Percentiles rank a stretch among this genome's conserved stretches.
These are phyloP conservation scores for Peronospora destructor DNA, from an alignment of 352 stramenopile species.

Conservation along the genomic window DNA sequence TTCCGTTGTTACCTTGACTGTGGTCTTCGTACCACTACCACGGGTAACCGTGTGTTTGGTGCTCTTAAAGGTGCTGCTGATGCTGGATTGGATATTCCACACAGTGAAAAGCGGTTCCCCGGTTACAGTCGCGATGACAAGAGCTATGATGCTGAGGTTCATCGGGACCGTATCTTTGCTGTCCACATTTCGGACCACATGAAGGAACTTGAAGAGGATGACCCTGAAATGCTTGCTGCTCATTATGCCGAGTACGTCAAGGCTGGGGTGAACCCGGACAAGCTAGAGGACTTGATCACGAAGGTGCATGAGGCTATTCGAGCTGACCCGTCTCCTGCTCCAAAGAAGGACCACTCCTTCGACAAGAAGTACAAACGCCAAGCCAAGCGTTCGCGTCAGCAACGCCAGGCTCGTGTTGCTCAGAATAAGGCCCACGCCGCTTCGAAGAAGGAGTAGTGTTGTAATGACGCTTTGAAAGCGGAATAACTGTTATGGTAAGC, in stretches of 20 bases:
- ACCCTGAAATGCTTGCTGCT: conserved; percentile 96
- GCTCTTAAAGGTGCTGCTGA: conserved; percentile 98
- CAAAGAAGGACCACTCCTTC: conserved; percentile 88
- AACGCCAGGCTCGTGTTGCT: conserved; percentile 92
- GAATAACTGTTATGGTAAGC: not conserved
- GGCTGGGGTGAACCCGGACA: conserved; percentile 89
- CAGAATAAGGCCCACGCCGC: conserved; percentile 94
- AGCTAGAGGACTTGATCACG: conserved; percentile 88
- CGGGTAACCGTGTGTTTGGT: conserved; percentile 97
- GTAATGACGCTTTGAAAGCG: not conserved
- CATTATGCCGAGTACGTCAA: conserved; percentile 96
- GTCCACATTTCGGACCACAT: conserved; percentile 98
- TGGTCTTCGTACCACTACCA: conserved; percentile 95
- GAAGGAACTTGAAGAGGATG: conserved; percentile 98
- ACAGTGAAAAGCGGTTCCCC: conserved; percentile 99
- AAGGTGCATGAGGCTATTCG: conserved; percentile 96
- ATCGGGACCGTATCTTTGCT: conserved; percentile 97
- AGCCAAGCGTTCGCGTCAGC: conserved; percentile 90
- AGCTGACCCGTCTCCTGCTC: conserved; percentile 89
- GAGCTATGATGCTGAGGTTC: conserved; percentile 96
- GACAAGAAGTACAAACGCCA: conserved; percentile 94
- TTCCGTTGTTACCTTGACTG: conserved; percentile 98
- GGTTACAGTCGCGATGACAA: conserved; percentile 98
- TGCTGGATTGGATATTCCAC: conserved; percentile 97
- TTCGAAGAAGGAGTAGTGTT: conserved; percentile 40